These are phyloP conservation scores for Whalleya microplaca DNA, from an alignment of 2,329 filamentous ascomycete genomes.

Conservation along the genomic window DNA sequence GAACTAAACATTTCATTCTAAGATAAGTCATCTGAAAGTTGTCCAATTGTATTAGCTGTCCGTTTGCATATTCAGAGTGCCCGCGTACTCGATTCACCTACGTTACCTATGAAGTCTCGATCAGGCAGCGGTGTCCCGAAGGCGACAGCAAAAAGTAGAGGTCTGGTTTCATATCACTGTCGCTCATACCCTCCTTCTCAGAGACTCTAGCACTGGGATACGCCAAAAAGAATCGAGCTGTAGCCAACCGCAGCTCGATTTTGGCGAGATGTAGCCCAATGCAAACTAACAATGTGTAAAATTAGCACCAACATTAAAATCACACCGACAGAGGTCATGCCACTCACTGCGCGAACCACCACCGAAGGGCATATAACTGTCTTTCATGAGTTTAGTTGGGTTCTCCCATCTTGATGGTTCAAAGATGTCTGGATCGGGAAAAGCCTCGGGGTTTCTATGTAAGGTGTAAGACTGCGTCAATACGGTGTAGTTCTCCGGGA, in stretches of 20 bases:
- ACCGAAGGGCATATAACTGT: constrained; percentile 35
- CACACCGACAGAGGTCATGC: too few relatives aligned
- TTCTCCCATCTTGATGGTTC: constrained; percentile 31
- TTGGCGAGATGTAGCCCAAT: constrained; percentile 60
- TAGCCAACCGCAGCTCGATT: constrained; percentile 57
- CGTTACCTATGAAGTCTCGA: constrained; percentile 18
- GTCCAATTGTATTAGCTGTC: too few relatives aligned
- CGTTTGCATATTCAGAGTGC: too few relatives aligned
- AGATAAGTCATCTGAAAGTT: too few relatives aligned
- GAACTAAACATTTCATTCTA: too few relatives aligned
- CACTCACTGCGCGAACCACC: constrained; percentile 27
- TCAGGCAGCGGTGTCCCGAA: constrained; percentile 38
- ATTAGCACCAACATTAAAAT: constrained; percentile 10
- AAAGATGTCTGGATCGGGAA: constrained; percentile 40
- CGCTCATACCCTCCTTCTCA: constrained; percentile 38
- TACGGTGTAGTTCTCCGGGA: constrained; percentile 41
- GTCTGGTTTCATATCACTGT: constrained; percentile 41
- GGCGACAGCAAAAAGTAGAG: constrained; percentile 41
- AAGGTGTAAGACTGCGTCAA: constrained; percentile 45
- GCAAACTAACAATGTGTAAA: constrained; percentile 42
- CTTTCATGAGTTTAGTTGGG: constrained; percentile 31
- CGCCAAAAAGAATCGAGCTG: constrained; percentile 55
- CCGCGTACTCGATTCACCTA: background rate
- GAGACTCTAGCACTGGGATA: constrained; percentile 43
- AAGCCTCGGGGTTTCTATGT: constrained; percentile 42